Base-by-base conservation (phyloP, 2,329 filamentous ascomycete genomes). In the Leptographium wingfieldii region DNA sequence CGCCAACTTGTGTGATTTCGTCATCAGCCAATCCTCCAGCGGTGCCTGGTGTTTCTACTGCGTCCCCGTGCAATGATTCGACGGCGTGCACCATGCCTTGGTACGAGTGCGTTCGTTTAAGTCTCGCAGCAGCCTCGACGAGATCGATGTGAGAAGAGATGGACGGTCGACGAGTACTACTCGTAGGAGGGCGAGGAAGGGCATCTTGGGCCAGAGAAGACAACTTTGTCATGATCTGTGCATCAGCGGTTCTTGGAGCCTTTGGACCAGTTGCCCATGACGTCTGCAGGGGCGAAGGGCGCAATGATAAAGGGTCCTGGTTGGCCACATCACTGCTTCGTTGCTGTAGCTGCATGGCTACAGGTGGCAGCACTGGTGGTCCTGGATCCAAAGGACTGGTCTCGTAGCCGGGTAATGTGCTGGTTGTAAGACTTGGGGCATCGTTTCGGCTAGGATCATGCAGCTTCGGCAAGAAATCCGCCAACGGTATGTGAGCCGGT, bases 61-160 rank as follows among this genome's bases (percentile, higher is more conserved):
- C 22, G 22, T 60, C 56, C 6, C 52, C 57, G 11, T 48, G 46
- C 9, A 58, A 11, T 7, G 35, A 3, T 7, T 58, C 58, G 27
- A 55, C 61, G 3, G 56, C 55, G 12, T 59, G 59, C 1, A 10
- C 48, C 5, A 22, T 54, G 22, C 59, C 57, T 14, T 61, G 60
- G 40, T 61, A 59, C 0, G 61, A 61, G n/a, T 56, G 61, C 2
- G 55, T 57, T 19, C 57, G 57, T 56, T 59, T 63, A 29, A 65
- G 63, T 25, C 48, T 59, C n/a, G 57, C 59, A 1, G 63, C 64
- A 5, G 65, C 66, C 29, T 68, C 64, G 14, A 67, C 55, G 16
- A 68, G 56, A 46, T 68, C 66, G 29, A 66, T 59, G 38, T 67
- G 65, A 12, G 59, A 62, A 1, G 60, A 56, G 35, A 38, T 35